These are phyloP conservation scores for Hypocrella siamensis DNA, from an alignment of 2,329 filamentous ascomycete genomes.

Conservation along the genomic window DNA sequence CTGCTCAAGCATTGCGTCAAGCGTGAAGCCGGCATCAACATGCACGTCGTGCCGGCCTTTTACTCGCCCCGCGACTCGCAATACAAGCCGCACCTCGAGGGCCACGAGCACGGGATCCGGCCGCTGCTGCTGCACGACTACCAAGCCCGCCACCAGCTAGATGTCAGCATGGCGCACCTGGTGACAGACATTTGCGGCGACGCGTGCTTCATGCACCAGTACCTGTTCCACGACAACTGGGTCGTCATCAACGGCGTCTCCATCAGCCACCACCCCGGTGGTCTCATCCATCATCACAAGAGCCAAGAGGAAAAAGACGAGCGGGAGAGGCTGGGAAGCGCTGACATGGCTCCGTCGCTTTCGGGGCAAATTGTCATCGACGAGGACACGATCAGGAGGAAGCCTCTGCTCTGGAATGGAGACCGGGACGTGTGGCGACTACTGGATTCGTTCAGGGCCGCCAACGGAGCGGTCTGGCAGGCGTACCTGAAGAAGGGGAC, in stretches of 20 bases:
- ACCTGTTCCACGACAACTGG: conserved; percentile 29
- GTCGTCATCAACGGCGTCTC: conserved; percentile 30
- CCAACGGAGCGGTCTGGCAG: conserved; percentile 27
- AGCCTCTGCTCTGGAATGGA: conserved; percentile 19
- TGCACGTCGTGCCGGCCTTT: conserved; percentile 27
- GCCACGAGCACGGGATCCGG: conserved; percentile 23
- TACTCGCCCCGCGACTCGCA: conserved; percentile 21
- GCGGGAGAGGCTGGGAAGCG: conserved; percentile 2
- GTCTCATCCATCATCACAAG: conserved; percentile 10
- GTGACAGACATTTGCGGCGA: conserved; percentile 27
- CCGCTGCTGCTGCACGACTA: conserved; percentile 26
- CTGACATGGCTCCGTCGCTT: conserved; percentile 2
- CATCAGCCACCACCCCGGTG: conserved; percentile 25
- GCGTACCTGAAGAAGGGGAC: conserved; percentile 23
- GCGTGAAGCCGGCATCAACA: conserved; percentile 15
- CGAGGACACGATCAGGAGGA: conserved; percentile 12
- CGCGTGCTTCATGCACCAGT: conserved; percentile 30
- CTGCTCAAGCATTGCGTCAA: conserved; percentile 24
- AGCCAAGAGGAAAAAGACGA: not conserved
- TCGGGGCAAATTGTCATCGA: conserved; percentile 17
- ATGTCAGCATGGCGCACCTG: conserved; percentile 23
- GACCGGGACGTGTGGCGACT: conserved; percentile 23
- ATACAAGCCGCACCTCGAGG: conserved; percentile 12
- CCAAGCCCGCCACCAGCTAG: conserved; percentile 20
- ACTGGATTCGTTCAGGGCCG: conserved; percentile 19